These are phyloP conservation scores for Trichoderma sp. DNA, from an alignment of 2,329 filamentous ascomycete genomes.

Conservation along the genomic window DNA sequence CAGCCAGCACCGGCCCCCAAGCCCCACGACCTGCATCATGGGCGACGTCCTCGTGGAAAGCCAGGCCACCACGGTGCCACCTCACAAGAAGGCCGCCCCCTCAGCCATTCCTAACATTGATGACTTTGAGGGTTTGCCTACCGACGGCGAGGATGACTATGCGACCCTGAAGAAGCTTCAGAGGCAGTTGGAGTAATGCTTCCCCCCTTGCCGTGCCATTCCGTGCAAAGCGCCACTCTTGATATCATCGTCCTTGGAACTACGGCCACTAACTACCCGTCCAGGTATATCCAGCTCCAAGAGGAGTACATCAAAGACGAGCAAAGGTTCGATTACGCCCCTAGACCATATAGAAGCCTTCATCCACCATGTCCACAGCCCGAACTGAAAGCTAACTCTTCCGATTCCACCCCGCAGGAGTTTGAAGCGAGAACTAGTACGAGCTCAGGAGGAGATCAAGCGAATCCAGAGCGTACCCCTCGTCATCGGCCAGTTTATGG, in stretches of 20 bases:
- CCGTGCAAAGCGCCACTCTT: background rate
- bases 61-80: conserved; percentile 67
- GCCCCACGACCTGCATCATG: conserved; percentile 53
- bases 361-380: background rate
- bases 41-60: conserved; percentile 84
- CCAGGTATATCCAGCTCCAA: conserved; percentile 89
- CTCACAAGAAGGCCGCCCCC: conserved; percentile 76
- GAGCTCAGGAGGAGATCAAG: conserved; percentile 99
- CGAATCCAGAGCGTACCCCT: conserved; percentile 96
- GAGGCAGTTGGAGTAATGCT: conserved; percentile 79
- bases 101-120: conserved; percentile 87
- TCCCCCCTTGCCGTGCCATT: background rate
- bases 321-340: conserved; percentile 62
- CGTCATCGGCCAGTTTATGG: conserved; percentile 99
- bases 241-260: background rate
- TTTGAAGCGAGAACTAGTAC: conserved; percentile 92
- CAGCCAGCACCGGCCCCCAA: conserved; percentile 21
- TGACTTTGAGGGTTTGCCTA: conserved; percentile 77
- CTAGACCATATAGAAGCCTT: background rate
- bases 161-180: conserved; percentile 94
- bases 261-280: conserved; percentile 28
- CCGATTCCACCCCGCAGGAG: conserved; percentile 55
- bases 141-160: conserved; percentile 88
- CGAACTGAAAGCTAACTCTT: background rate
- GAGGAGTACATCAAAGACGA: conserved; percentile 99